Evolutionary conservation across 768 basidiomycete genomes (phyloP), one percentile per base, ranked within the genome.

Genomic region (Podaxis pistillaris): DNA sequence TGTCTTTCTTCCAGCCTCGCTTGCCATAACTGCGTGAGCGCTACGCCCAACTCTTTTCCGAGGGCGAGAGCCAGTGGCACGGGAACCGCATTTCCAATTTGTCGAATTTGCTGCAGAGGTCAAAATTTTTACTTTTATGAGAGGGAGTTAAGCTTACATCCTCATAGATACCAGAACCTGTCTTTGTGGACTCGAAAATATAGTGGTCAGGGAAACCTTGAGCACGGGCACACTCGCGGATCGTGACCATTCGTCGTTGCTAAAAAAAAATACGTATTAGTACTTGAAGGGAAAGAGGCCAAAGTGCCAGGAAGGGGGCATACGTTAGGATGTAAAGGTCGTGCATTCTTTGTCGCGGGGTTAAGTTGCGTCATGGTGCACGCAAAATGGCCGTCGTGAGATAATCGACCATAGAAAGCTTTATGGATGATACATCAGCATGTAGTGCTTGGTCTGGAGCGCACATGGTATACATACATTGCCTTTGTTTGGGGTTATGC

Each of bases 61-160:
- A 91, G 76, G 2, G 88, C 87, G 9, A 81, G 74, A 3, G 87
- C 88, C 24, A 92, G 78, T 2, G 87, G 86, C 7, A 90, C 79
- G 2, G 90, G 89, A 6, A 91, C 90, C 2, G 90, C 91, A 68
- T 93, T 93, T 0, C 91, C 91, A 50, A 93, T 91, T 65, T 92
- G 91, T 54, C 82, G 78, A 61, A 86, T 77, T 85, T 88, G 87
- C 91, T 93, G 47, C 56, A 41, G 12, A 56, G 19, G 19, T 19
- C 19, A 19, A 19, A 19, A 19, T 19, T 19, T 19, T 19, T 19
- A 19, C 19, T 19, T 19, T 19, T 38, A 63, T 38, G 47, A 41
- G 19, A 17, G 44, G 52, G 61, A 49, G 37, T 60, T 49, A 36
- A 13, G 78, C 84, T 63, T 62, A 91, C 91, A 65, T 90, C 87